Percentiles rank a stretch among this genome's conserved stretches.
These are phyloP conservation scores for Trametes cingulata DNA, from an alignment of 768 basidiomycete species.

Conservation along the genomic window DNA sequence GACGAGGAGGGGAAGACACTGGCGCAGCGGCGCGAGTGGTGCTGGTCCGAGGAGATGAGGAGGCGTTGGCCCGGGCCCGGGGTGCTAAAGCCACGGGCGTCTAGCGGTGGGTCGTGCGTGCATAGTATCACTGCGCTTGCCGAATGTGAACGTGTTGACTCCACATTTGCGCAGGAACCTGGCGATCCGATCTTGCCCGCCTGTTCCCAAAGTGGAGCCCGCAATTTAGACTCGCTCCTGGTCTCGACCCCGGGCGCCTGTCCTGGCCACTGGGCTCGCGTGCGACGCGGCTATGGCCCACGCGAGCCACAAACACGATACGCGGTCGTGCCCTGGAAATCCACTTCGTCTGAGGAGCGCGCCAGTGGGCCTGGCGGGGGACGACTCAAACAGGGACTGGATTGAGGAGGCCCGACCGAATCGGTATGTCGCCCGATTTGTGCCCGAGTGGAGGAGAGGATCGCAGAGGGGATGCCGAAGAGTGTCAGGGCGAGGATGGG, in stretches of 20 bases:
- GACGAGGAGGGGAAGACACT: neutral
- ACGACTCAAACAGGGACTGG: too few relatives aligned
- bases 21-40: neutral
- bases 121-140: neutral
- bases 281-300: too few relatives aligned
- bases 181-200: slow-evolving; percentile 10
- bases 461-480: neutral
- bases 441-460: neutral
- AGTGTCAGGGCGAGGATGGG: neutral
- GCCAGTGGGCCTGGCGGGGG: neutral
- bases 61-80: neutral
- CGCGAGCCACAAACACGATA: too few relatives aligned
- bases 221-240: slow-evolving; percentile 13
- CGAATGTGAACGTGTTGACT: slow-evolving; percentile 4
- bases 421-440: slow-evolving; percentile 15
- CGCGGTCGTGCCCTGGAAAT: neutral
- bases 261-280: neutral
- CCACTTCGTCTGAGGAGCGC: neutral
- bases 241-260: neutral
- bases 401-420: neutral
- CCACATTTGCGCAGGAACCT: neutral
- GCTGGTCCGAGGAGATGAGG: slow-evolving; percentile 13
- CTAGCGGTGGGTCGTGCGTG: neutral
- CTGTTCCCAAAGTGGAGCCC: neutral
- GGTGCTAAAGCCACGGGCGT: neutral